Evolutionary conservation across 2,329 filamentous ascomycete genomes (phyloP).

Genomic region (Epichloe typhina): DNA sequence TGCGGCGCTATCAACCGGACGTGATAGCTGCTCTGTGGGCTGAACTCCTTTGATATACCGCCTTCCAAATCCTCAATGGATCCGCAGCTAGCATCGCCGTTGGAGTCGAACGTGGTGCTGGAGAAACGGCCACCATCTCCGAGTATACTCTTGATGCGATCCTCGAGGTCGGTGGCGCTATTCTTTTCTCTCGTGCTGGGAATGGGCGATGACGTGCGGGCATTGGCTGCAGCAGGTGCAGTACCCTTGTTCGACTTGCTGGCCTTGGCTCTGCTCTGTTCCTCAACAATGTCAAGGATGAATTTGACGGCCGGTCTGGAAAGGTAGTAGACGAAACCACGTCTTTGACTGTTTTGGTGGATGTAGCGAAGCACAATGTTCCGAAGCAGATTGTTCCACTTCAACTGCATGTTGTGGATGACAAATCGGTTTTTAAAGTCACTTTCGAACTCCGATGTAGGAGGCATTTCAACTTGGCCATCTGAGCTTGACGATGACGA

Average conservation of each 20-base stretch:
- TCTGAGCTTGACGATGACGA: constrained; percentile 11
- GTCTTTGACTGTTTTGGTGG: constrained; percentile 89
- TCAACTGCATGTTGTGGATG: constrained; percentile 91
- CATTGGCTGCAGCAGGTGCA: constrained; percentile 14
- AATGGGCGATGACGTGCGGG: constrained; percentile 23
- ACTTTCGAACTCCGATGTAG: constrained; percentile 70
- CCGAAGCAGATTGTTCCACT: constrained; percentile 93
- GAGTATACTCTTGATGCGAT: constrained; percentile 74
- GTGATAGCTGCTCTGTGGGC: constrained; percentile 85
- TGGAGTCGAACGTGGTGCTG: constrained; percentile 18
- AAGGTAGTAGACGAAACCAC: constrained; percentile 96
- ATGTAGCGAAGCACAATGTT: constrained; percentile 97
- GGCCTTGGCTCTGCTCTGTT: constrained; percentile 63
- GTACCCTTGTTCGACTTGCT: constrained; percentile 15
- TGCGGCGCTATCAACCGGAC: constrained; percentile 91
- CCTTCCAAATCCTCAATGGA: constrained; percentile 51
- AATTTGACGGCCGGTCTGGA: constrained; percentile 94
- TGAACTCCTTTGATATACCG: constrained; percentile 78
- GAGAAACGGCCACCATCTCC: constrained; percentile 76
- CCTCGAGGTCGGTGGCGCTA: constrained; percentile 55
- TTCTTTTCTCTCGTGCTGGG: constrained; percentile 39
- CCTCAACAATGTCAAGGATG: constrained; percentile 92
- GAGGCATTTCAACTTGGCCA: constrained; percentile 47
- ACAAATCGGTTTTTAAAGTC: constrained; percentile 98
- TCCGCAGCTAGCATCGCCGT: constrained; percentile 21